Evolutionary conservation across 805 yeast species (phyloP).

Genomic region (Myxozyma monticola): DNA sequence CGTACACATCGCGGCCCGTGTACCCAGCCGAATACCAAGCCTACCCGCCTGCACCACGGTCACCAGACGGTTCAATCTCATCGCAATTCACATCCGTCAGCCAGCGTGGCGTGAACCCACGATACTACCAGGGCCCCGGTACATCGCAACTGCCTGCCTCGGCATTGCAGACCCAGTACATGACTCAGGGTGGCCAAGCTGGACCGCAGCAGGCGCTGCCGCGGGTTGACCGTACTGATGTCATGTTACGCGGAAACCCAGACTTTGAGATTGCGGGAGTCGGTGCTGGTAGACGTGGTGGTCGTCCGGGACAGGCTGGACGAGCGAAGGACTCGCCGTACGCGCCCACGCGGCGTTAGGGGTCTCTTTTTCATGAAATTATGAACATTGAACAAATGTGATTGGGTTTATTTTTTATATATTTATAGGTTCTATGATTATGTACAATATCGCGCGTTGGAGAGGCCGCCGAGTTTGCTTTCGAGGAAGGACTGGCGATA

Average conservation of each 20-base stretch:
- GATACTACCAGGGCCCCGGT: slow-evolving; percentile 25
- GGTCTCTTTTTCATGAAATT: too few relatives aligned
- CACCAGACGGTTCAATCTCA: slow-evolving; percentile 40
- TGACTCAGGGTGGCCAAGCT: not conserved
- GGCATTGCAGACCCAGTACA: too few relatives aligned
- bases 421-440: too few relatives aligned
- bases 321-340: slow-evolving; percentile 22
- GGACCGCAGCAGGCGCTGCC: slow-evolving; percentile 4
- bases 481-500: too few relatives aligned
- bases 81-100: slow-evolving; percentile 37
- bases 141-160: slow-evolving; percentile 2
- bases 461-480: too few relatives aligned
- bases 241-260: slow-evolving; percentile 50
- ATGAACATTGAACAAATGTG: too few relatives aligned
- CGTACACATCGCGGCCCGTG: slow-evolving; percentile 11
- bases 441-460: too few relatives aligned
- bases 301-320: slow-evolving; percentile 9
- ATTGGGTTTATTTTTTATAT: too few relatives aligned
- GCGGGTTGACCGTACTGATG: slow-evolving; percentile 38
- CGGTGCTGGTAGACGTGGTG: slow-evolving; percentile 4
- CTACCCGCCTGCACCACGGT: slow-evolving; percentile 32
- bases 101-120: slow-evolving; percentile 36
- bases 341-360: slow-evolving; percentile 12
- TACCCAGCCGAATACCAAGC: slow-evolving; percentile 10
- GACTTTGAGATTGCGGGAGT: slow-evolving; percentile 43